Percentiles rank a stretch among this genome's conserved stretches.
phyloP scores from a whole-genome alignment of 805 yeast genomes.

The Candida silvatica region DNA sequence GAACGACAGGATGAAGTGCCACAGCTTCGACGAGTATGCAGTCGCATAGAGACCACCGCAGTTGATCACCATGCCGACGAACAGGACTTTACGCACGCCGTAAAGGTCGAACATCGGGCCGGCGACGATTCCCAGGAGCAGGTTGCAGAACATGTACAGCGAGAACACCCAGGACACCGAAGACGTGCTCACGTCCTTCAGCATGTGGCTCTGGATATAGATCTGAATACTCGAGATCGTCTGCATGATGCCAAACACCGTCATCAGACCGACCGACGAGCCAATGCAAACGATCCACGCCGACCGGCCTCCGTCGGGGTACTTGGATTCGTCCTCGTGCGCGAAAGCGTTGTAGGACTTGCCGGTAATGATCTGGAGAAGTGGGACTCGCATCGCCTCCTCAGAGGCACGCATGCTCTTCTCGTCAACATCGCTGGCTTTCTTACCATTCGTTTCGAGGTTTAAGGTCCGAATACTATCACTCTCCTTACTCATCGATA shows the following conservation, averaged over 20 bases:
- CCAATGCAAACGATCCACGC: slow-evolving; percentile 56
- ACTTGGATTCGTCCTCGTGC: slow-evolving; percentile 19
- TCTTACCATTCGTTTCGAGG: too few relatives aligned
- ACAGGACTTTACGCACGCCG: slow-evolving; percentile 43
- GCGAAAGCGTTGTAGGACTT: slow-evolving; percentile 5
- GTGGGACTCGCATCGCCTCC: background rate
- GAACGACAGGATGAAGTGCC: slow-evolving; percentile 57
- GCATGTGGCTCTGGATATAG: slow-evolving; percentile 50
- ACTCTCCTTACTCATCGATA: too few relatives aligned
- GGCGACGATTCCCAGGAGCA: slow-evolving; percentile 28
- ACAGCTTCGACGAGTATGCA: slow-evolving; percentile 41
- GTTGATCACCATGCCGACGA: slow-evolving; percentile 36
- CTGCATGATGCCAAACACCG: slow-evolving; percentile 50
- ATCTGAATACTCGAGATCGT: slow-evolving; percentile 56
- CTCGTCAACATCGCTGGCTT: too few relatives aligned
- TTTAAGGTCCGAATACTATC: too few relatives aligned
- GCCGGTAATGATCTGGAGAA: slow-evolving; percentile 1
- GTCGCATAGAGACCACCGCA: slow-evolving; percentile 21
- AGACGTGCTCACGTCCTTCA: slow-evolving; percentile 35
- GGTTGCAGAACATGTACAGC: slow-evolving; percentile 42
- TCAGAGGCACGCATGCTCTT: background rate
- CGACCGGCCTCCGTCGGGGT: slow-evolving; percentile 54
- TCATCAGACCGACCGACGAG: slow-evolving; percentile 45
- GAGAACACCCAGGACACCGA: slow-evolving; percentile 64
- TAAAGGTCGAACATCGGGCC: slow-evolving; percentile 53